A percentile compares a stretch with the other conserved stretches of the same genome.
Conservation (phyloP, 805 yeast genomes). For the Yarrowia porcina region DNA sequence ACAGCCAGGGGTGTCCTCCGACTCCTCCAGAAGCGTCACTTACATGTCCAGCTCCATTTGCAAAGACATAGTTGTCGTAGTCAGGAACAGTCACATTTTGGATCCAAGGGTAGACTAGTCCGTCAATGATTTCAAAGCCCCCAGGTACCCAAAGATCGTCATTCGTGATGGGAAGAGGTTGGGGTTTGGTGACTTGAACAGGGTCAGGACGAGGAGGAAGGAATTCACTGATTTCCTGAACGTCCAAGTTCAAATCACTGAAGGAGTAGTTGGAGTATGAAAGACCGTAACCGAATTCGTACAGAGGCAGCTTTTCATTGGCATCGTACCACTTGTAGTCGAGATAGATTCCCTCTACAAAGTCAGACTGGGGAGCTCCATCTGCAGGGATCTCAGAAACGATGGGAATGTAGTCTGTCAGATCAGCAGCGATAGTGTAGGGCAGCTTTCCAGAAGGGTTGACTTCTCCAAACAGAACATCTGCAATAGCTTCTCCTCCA, state of each 20-base stretch:
- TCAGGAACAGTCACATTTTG: neutral
- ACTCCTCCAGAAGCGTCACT: constrained; percentile 42
- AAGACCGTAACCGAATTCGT: constrained; percentile 60
- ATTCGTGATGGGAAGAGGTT: neutral
- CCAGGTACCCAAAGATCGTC: constrained; percentile 51
- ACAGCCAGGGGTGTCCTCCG: constrained; percentile 61
- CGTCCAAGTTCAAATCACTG: constrained; percentile 42
- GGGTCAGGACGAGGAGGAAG: constrained; percentile 41
- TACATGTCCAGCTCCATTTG: neutral
- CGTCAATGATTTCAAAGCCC: constrained; percentile 53
- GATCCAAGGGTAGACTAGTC: constrained; percentile 50
- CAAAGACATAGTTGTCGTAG: neutral
- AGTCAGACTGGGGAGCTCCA: constrained; percentile 40
- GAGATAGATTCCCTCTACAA: constrained; percentile 45
- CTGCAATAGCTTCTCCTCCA: constrained; percentile 56
- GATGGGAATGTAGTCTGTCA: constrained; percentile 47
- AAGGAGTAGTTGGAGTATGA: constrained; percentile 48
- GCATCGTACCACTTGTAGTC: constrained; percentile 60
- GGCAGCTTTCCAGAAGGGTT: constrained; percentile 64
- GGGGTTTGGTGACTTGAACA: neutral
- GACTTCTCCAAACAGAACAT: constrained; percentile 56
- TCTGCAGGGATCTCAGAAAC: constrained; percentile 41
- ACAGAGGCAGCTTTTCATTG: constrained; percentile 54
- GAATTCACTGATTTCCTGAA: constrained; percentile 45
- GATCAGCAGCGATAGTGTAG: constrained; percentile 56